Evolutionary conservation across 495 filamentous ascomycete genomes (phyloP), one percentile per base, ranked within the genome.

Genomic region (Lepidopterella palustris): DNA sequence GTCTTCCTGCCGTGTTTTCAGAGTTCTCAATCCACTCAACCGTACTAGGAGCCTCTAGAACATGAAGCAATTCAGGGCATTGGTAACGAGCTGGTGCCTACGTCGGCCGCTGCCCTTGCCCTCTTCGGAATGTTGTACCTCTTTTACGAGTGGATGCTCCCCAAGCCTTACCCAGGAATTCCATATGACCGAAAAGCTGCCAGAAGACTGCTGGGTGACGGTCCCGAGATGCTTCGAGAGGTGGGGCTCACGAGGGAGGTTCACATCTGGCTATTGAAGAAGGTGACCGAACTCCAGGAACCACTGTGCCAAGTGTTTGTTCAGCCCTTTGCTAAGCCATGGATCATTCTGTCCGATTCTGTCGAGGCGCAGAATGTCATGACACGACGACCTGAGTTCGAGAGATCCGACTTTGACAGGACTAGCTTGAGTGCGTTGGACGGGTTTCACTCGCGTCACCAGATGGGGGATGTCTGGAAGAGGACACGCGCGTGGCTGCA

Each of bases 231-330:
- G 53, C 4, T 55, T 18, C 53, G 53, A 13, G 53, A 55, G 29
- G 53, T 55, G 8, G 25, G 29, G 8, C 4, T 23, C 53, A 55
- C 53, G 29, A 39, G 15, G 21, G 53, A 55, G 24, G 5, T 55
- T 23, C 26, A 40, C 53, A 10, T 55, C 26, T 55, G 53, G 53
- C 24, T n/a, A 9, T n/a, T 26, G 10, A 55, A 55, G 31, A n/a
- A 55, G 29, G 53, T 55, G 29, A 40, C 8, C 15, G 24, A 55
- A 26, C 25, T 55, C 26, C 11, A 55, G 6, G 11, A 5, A 35
- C 53, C 53, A 10, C 11, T 55, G 10, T 55, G 53, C 29, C 53
- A 55, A 55, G 29, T 55, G 5, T 55, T 55, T 21, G 23, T 55
- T 5, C 26, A 40, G 15, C 53, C 53, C 15, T 55, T 55, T 40